A percentile compares a stretch with the other conserved stretches of the same genome.
Evolutionary conservation across 2,329 filamentous ascomycete species (phyloP).

Genomic region (Cordyceps tenuipes): DNA sequence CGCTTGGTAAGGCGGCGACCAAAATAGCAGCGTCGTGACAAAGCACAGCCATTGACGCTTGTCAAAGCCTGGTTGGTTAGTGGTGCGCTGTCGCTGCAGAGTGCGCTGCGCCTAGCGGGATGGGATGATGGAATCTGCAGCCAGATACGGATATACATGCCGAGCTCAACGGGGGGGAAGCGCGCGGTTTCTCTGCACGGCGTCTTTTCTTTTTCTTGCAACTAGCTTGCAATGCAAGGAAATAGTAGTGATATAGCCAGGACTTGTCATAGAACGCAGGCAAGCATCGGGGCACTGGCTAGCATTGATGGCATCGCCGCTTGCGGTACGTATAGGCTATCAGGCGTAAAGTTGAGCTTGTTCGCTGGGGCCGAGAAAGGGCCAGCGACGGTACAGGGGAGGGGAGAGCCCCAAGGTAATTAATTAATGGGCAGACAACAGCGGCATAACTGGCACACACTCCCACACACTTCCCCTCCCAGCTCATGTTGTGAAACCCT

Average conservation of each 20-base stretch:
- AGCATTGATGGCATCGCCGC: not conserved
- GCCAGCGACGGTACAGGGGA: not conserved
- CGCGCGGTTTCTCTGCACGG: not conserved
- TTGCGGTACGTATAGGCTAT: not conserved
- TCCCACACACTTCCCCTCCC: not conserved
- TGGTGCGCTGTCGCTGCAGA: not conserved
- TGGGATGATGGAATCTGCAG: no score
- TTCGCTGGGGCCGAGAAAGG: not conserved
- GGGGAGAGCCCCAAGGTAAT: not conserved
- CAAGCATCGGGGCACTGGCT: not conserved
- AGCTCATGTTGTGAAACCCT: conserved; percentile 2
- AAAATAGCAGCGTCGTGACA: conserved; percentile 5
- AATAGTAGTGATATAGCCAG: not conserved
- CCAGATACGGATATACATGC: no score
- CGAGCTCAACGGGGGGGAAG: no score
- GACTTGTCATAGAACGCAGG: not conserved
- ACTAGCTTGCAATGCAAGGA: not conserved
- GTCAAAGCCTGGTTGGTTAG: not conserved
- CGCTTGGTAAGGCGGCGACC: conserved; percentile 2
- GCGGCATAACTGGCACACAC: not conserved
- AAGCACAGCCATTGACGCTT: not conserved
- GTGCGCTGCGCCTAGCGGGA: no score
- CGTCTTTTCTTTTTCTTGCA: not conserved
- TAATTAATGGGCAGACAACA: not conserved
- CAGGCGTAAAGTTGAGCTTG: conserved; percentile 10